These are phyloP conservation scores for Boletus reticuloceps DNA, from an alignment of 768 basidiomycete genomes.

Conservation along the genomic window DNA sequence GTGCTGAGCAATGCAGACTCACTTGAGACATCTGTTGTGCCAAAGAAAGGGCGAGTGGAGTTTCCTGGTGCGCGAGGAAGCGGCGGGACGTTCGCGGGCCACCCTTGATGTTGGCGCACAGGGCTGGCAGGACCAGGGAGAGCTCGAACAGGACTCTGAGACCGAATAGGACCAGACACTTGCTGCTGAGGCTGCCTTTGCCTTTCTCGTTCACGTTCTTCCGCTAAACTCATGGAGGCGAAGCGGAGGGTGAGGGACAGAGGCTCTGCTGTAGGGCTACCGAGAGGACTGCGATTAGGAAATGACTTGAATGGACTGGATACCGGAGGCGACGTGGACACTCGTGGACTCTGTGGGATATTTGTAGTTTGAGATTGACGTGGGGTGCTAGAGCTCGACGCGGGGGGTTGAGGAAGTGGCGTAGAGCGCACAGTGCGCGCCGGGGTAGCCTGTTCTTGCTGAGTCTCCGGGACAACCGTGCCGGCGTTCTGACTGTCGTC, in stretches of 20 bases:
- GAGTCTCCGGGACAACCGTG: not conserved
- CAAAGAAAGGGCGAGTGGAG: conserved; percentile 11
- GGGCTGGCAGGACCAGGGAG: conserved; percentile 8
- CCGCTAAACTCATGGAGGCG: conserved; percentile 26
- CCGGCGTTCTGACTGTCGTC: conserved; percentile 6
- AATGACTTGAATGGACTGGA: conserved; percentile 6
- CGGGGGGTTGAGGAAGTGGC: conserved; percentile 25
- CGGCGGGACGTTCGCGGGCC: conserved; percentile 26
- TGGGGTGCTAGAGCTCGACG: not conserved
- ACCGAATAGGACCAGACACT: not conserved
- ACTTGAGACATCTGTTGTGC: conserved; percentile 9
- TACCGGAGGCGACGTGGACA: conserved; percentile 6
- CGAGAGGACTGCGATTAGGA: conserved; percentile 1
- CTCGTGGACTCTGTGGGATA: conserved; percentile 8
- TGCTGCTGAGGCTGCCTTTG: conserved; percentile 11
- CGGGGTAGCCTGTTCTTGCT: conserved; percentile 6
- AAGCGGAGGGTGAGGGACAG: conserved; percentile 34
- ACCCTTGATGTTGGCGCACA: conserved; percentile 18
- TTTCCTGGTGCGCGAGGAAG: conserved; percentile 27
- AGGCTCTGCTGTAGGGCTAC: conserved; percentile 8
- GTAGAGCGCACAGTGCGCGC: conserved; percentile 14
- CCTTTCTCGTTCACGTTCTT: conserved; percentile 19
- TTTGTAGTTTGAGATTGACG: not conserved
- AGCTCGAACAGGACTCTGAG: conserved; percentile 16
- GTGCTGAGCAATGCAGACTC: conserved; percentile 3